Evolutionary conservation across 2,329 filamentous ascomycete species (phyloP).

Genomic region (Aspergillus caelatus): DNA sequence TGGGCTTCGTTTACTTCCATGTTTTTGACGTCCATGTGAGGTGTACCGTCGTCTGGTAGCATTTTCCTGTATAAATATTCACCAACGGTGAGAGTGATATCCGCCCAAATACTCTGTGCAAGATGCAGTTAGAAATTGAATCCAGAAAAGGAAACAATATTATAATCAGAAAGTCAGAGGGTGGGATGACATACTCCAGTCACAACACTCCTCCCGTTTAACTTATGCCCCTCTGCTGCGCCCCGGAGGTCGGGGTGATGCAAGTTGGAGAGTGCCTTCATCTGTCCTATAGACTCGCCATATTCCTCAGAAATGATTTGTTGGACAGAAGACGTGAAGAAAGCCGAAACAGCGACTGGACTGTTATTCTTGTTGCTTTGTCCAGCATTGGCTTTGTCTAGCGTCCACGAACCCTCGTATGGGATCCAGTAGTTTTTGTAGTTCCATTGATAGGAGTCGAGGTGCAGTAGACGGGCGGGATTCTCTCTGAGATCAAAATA

Average conservation of each 20-base stretch:
- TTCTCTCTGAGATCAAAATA: conserved; percentile 65
- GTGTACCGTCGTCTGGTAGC: conserved; percentile 12
- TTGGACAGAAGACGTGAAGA: conserved; percentile 27
- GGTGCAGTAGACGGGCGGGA: conserved; percentile 59
- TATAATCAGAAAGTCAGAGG: conserved; percentile 15
- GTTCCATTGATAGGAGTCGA: conserved; percentile 71
- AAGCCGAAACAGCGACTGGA: conserved; percentile 5
- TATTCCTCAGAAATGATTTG: conserved; percentile 33
- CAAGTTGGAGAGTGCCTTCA: conserved; percentile 45
- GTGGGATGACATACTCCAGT: conserved; percentile 43
- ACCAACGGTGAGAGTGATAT: conserved; percentile 30
- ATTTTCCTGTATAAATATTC: conserved; percentile 23
- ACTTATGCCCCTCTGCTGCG: conserved; percentile 46
- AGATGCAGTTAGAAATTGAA: neutral
- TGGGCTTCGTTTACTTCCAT: conserved; percentile 33
- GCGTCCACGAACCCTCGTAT: conserved; percentile 71
- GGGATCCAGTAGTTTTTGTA: conserved; percentile 74
- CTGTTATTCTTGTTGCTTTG: neutral
- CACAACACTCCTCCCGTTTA: conserved; percentile 47
- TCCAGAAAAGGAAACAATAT: too few species aligned
- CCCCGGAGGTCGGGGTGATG: conserved; percentile 40
- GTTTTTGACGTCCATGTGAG: conserved; percentile 42
- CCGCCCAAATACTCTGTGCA: conserved; percentile 25
- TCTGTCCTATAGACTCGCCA: conserved; percentile 27
- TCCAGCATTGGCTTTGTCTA: conserved; percentile 59